Conservation (phyloP, 2,329 filamentous ascomycete species). For the Aspergillus chevalieri region DNA sequence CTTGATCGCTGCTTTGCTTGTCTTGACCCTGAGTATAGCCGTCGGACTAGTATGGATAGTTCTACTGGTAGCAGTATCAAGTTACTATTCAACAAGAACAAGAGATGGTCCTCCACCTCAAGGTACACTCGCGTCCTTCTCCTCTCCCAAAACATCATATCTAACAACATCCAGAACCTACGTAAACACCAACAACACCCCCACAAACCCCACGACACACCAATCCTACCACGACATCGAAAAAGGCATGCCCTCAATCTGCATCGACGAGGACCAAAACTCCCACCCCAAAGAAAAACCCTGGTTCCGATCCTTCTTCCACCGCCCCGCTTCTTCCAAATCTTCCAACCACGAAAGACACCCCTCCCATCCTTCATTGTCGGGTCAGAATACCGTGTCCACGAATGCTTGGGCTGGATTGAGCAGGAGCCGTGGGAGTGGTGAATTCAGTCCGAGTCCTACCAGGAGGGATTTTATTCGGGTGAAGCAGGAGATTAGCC, state of each 20-base stretch:
- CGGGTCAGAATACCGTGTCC: constrained; percentile 17
- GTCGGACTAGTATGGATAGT: constrained; percentile 12
- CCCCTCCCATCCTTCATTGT: constrained; percentile 14
- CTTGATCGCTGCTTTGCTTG: constrained; percentile 29
- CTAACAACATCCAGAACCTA: constrained; percentile 6
- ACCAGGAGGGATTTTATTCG: constrained; percentile 19
- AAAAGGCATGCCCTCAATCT: constrained; percentile 10
- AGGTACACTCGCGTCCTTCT: constrained; percentile 8
- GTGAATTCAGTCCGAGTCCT: constrained; percentile 12
- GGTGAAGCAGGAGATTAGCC: constrained; percentile 28
- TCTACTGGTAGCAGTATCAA: constrained; percentile 23
- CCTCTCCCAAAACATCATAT: background rate
- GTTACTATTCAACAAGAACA: constrained; percentile 16
- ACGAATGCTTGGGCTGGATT: constrained; percentile 29
- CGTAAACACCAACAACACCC: constrained; percentile 1
- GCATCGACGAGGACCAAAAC: background rate
- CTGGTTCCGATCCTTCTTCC: constrained; percentile 11
- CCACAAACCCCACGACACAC: background rate
- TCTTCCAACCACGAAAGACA: constrained; percentile 2
- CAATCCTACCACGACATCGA: constrained; percentile 15
- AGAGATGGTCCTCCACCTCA: constrained; percentile 10
- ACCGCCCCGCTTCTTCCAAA: constrained; percentile 5
- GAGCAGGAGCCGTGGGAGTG: constrained; percentile 18
- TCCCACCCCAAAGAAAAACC: background rate
- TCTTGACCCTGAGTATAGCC: constrained; percentile 10